These are phyloP conservation scores for Dipsacomyces acuminosporus DNA, from an alignment of 371 early-diverging fungal genomes.

Conservation along the genomic window DNA sequence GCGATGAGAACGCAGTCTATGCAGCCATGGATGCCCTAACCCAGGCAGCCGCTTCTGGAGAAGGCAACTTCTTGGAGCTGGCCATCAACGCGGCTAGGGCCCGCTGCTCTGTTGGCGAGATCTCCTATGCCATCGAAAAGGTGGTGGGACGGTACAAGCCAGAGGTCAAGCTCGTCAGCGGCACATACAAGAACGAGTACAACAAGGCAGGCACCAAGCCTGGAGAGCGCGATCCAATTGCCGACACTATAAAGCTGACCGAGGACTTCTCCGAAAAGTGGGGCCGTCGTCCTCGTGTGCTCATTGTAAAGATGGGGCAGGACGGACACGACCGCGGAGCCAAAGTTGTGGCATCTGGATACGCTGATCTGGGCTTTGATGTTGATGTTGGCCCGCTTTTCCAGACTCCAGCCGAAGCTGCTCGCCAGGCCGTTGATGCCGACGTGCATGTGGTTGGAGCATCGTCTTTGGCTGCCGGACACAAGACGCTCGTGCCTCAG, in stretches of 20 bases:
- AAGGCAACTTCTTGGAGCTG: constrained; percentile 64
- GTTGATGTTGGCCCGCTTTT: constrained; percentile 86
- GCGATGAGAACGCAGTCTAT: constrained; percentile 53
- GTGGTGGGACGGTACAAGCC: constrained; percentile 79
- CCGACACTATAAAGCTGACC: constrained; percentile 55
- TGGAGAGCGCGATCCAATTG: constrained; percentile 50
- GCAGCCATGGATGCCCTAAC: constrained; percentile 58
- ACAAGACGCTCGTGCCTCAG: constrained; percentile 76
- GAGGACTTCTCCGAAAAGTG: constrained; percentile 56
- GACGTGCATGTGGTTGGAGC: constrained; percentile 86
- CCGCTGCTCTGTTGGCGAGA: constrained; percentile 80
- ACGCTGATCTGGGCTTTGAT: constrained; percentile 84
- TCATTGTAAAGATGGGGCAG: constrained; percentile 87
- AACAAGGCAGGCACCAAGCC: constrained; percentile 49
- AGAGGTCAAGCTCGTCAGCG: constrained; percentile 66
- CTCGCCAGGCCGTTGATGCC: constrained; percentile 78
- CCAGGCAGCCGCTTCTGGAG: constrained; percentile 55
- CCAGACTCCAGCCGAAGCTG: constrained; percentile 82
- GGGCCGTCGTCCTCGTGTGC: constrained; percentile 75
- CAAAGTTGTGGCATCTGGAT: constrained; percentile 83
- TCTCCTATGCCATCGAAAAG: constrained; percentile 71
- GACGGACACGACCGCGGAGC: constrained; percentile 88
- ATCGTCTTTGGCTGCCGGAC: constrained; percentile 79
- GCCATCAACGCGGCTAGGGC: constrained; percentile 61
- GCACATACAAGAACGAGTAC: constrained; percentile 80